Conservation (phyloP, 2,329 filamentous ascomycete genomes). For the Penicillium sp. region DNA sequence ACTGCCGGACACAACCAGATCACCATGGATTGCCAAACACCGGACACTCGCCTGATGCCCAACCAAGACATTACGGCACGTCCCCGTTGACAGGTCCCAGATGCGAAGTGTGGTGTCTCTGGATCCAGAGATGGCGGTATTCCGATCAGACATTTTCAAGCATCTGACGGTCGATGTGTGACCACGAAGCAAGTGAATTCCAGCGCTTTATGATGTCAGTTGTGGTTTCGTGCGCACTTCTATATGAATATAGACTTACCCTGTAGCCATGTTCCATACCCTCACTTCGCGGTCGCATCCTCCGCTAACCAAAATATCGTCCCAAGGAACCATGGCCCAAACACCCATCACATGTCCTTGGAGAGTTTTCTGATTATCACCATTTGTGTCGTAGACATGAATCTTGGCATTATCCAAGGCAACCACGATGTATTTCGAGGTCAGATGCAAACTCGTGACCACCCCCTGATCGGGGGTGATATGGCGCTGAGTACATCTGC, state of each 20-base stretch:
- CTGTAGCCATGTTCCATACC: constrained; percentile 93
- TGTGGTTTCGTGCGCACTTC: not conserved
- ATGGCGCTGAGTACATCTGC: constrained; percentile 76
- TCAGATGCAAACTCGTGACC: constrained; percentile 91
- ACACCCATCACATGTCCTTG: constrained; percentile 98
- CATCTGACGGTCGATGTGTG: constrained; percentile 97
- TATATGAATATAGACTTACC: constrained; percentile 53
- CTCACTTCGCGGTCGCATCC: constrained; percentile 95
- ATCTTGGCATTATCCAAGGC: constrained; percentile 98
- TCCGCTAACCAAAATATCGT: constrained; percentile 89
- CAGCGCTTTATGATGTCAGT: constrained; percentile 52
- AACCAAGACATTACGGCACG: constrained; percentile 87
- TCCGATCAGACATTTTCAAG: constrained; percentile 92
- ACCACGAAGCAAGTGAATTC: constrained; percentile 79
- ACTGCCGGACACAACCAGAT: constrained; percentile 95
- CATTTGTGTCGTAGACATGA: constrained; percentile 92
- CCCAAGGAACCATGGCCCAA: constrained; percentile 99
- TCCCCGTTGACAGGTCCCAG: constrained; percentile 86
- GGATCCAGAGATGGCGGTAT: constrained; percentile 93
- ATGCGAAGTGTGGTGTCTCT: constrained; percentile 91
- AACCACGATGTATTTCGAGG: constrained; percentile 93
- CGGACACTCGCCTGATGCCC: constrained; percentile 94
- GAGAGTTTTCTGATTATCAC: constrained; percentile 80
- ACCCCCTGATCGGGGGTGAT: constrained; percentile 97
- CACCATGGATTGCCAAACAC: constrained; percentile 92